Evolutionary conservation across 768 basidiomycete genomes (phyloP).

Genomic region (Lactarius akahatsu): DNA sequence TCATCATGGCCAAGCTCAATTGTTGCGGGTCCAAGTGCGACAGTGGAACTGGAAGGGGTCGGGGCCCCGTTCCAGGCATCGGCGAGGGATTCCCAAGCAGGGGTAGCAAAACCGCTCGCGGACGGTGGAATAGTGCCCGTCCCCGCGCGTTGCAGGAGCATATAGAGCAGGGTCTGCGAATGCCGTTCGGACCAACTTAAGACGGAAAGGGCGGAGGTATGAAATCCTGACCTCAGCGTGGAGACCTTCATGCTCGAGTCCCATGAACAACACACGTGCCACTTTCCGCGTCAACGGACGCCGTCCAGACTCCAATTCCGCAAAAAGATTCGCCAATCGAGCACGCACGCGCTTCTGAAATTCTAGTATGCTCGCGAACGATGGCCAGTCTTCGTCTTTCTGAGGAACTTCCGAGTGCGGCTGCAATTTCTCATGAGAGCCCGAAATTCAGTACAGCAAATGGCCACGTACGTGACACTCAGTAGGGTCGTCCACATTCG

Average conservation of each 20-base stretch:
- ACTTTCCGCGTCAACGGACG: constrained; percentile 57
- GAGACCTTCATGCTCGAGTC: constrained; percentile 85
- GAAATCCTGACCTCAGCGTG: constrained; percentile 64
- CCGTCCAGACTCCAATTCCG: constrained; percentile 57
- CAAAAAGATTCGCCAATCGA: constrained; percentile 72
- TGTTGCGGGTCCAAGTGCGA: constrained; percentile 57
- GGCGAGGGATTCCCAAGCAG: constrained; percentile 65
- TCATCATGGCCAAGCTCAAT: constrained; percentile 84
- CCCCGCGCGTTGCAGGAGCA: constrained; percentile 83
- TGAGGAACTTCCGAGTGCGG: constrained; percentile 87
- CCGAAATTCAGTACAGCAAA: constrained; percentile 5
- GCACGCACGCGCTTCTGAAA: constrained; percentile 78
- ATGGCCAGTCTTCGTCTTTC: constrained; percentile 84
- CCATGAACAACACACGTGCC: constrained; percentile 85
- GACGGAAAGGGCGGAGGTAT: not conserved
- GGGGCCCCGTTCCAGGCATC: constrained; percentile 50
- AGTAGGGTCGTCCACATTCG: constrained; percentile 86
- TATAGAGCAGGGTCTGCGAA: constrained; percentile 80
- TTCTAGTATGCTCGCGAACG: constrained; percentile 60
- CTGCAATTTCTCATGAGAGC: constrained; percentile 40
- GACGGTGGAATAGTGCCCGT: constrained; percentile 76
- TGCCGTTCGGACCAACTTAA: constrained; percentile 2
- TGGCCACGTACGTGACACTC: constrained; percentile 68
- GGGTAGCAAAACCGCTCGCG: constrained; percentile 68
- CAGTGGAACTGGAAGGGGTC: constrained; percentile 42